phyloP scores from a whole-genome alignment of 2,329 filamentous ascomycete species.

The Penicillium sp. region DNA sequence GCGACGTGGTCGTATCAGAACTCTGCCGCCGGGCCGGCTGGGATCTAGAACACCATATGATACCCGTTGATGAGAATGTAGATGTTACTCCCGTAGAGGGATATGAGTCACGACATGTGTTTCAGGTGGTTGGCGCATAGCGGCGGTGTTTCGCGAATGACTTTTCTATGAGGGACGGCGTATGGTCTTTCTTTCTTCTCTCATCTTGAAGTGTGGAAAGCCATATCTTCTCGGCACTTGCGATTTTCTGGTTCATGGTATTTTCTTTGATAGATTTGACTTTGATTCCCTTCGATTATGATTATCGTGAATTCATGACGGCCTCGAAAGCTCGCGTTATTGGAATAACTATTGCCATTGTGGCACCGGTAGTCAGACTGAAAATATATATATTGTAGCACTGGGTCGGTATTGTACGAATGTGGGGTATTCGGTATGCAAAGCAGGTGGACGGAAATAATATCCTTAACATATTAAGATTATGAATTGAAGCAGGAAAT shows the following conservation, averaged over 20 bases:
- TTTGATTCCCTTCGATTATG: not conserved
- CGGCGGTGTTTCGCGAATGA: constrained; percentile 37
- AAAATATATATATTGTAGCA: no score
- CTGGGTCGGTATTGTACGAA: no score
- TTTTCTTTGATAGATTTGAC: constrained; percentile 9
- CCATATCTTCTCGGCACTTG: constrained; percentile 5
- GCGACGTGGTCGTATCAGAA: constrained; percentile 87
- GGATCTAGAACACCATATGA: constrained; percentile 81
- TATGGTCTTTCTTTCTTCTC: constrained; percentile 28
- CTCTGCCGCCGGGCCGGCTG: constrained; percentile 81
- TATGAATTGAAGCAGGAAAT: no score
- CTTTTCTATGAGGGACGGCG: constrained; percentile 33
- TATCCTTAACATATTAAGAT: no score
- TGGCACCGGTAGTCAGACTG: no score
- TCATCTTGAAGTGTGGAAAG: constrained; percentile 12
- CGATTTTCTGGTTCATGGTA: constrained; percentile 3
- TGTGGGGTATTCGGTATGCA: no score
- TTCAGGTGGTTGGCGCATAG: constrained; percentile 47
- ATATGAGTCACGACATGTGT: constrained; percentile 49
- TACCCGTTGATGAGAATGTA: constrained; percentile 68
- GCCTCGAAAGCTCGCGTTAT: not conserved
- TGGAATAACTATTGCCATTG: not conserved
- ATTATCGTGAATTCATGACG: not conserved
- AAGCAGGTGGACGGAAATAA: no score
- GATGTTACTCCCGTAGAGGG: constrained; percentile 58